A percentile compares a stretch with the other conserved stretches of the same genome.
Conservation (phyloP, 345 rosid genomes). For the Dipteronia sinensis region DNA sequence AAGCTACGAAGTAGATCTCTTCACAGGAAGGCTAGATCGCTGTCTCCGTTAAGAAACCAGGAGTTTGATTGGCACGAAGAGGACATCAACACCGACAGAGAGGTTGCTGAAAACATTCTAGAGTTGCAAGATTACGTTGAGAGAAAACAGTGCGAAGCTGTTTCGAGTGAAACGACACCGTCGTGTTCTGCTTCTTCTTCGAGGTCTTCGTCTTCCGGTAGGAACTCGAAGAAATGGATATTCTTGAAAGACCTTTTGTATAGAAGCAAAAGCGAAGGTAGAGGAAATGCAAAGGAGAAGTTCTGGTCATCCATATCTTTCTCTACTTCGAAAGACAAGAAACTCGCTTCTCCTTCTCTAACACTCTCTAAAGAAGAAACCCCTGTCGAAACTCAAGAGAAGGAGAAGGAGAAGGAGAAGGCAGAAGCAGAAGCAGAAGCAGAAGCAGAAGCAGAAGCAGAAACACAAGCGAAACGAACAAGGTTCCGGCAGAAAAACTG, state of each 20-base stretch:
- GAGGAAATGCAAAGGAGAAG: conserved; percentile 18
- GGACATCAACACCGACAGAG: conserved; percentile 11
- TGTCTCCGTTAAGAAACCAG: conserved; percentile 37
- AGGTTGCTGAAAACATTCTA: conserved; percentile 10
- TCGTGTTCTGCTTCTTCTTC: conserved; percentile 37
- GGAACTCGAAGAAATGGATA: conserved; percentile 43
- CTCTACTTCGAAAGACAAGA: conserved; percentile 19
- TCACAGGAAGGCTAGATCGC: conserved; percentile 39
- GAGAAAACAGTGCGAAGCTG: conserved; percentile 8
- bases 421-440: conserved; percentile 3
- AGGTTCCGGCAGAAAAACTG: conserved; percentile 15
- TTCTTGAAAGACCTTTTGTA: conserved; percentile 36
- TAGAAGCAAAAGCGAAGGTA: conserved; percentile 26
- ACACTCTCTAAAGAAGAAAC: conserved; percentile 17
- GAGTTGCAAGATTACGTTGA: background rate
- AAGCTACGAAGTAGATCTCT: conserved; percentile 28
- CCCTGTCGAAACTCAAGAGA: conserved; percentile 1
- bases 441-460: conserved; percentile 9
- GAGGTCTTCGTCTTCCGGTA: conserved; percentile 39
- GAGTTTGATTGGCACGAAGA: conserved; percentile 30
- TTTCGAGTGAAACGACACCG: conserved; percentile 21
- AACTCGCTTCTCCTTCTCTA: background rate
- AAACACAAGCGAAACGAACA: conserved; percentile 33
- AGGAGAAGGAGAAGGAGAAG: background rate
- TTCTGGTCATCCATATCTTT: conserved; percentile 19